Conservation (phyloP, 148 eudicot genomes). For the Rhododendron mucronatum region DNA sequence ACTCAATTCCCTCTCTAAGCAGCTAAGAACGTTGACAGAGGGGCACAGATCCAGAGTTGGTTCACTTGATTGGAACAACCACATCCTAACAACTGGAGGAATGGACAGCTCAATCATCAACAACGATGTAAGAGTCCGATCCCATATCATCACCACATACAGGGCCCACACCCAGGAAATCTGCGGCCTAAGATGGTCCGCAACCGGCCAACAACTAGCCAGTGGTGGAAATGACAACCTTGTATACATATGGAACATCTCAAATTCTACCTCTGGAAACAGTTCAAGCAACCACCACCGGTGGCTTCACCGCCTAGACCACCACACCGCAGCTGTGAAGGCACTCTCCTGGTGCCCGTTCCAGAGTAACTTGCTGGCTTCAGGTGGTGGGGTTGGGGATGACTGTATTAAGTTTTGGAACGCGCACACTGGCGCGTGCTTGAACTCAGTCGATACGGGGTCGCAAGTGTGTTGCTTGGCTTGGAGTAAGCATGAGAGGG, state of each 20-base stretch:
- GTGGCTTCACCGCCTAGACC: conserved; percentile 34
- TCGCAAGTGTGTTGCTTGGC: conserved; percentile 30
- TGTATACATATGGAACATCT: conserved; percentile 27
- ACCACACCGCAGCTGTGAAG: conserved; percentile 39
- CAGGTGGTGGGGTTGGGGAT: conserved; percentile 45
- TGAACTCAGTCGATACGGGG: conserved; percentile 33
- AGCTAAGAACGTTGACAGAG: conserved; percentile 36
- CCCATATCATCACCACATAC: conserved; percentile 27
- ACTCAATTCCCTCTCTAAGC: not conserved
- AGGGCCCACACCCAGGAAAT: conserved; percentile 37
- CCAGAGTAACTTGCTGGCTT: conserved; percentile 36
- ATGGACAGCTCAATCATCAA: conserved; percentile 35
- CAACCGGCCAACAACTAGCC: conserved; percentile 40
- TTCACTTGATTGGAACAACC: conserved; percentile 45
- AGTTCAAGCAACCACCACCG: conserved; percentile 3
- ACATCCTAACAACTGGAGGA: conserved; percentile 43
- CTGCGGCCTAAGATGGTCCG: conserved; percentile 45
- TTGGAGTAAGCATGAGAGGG: conserved; percentile 32
- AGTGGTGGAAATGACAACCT: conserved; percentile 47
- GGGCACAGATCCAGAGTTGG: conserved; percentile 34
- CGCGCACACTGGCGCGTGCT: conserved; percentile 28
- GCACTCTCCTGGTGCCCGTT: conserved; percentile 48
- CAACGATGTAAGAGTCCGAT: conserved; percentile 35
- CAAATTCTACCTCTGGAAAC: not conserved
- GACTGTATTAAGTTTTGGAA: conserved; percentile 45